Evolutionary conservation across 768 basidiomycete species (phyloP), one percentile per base, ranked within the genome.

Genomic region (Leucogyrophana mollusca): DNA sequence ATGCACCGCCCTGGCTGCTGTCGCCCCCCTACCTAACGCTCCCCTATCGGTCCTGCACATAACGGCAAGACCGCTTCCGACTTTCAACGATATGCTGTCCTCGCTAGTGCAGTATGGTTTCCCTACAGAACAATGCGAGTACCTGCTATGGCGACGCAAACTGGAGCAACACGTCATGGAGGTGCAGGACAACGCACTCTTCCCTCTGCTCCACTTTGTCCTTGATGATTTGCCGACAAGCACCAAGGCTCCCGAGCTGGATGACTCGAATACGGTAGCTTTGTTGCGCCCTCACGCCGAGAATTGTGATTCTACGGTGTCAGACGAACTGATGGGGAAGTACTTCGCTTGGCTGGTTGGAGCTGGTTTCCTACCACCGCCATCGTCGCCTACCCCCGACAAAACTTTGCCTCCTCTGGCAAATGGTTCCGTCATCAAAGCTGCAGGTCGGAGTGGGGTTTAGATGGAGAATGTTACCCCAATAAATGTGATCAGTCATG

Each of bases 81-180:
- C 92, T 8, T 98, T 90, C 77, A 98, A 97, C 71, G 72, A 78
- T 53, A 76, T 97, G 57, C 77, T 98, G 27, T 79, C 77, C 0
- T 77, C 87, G 4, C 74, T 99, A 16, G 60, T 71, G 1, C 73
- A 70, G 24, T 95, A 94, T 62, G 96, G 96, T 3, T 99, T 88
- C 72, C 60, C 72, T 13, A 86, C 87, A 5, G 67, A 78, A 52
- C 77, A 79, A 51, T 88, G 87, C 60, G 94, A 96, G 59, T 99
- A 99, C 69, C 68, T 97, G 46, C 70, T 82, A 4, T 99, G 96
- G 96, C 78, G 96, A 32, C 81, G 87, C 16, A 84, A 83, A 62
- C 81, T 99, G 51, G 96, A 99, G 65, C 88, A 87, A 56, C 95
- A 98, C 62, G 95, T 95, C 37, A 85, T 96, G 74, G 88, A 92